Percentiles rank a stretch among this genome's conserved stretches.
Evolutionary conservation across 2,329 filamentous ascomycete genomes (phyloP).

Genomic region (Ophiosphaerella herpotricha): DNA sequence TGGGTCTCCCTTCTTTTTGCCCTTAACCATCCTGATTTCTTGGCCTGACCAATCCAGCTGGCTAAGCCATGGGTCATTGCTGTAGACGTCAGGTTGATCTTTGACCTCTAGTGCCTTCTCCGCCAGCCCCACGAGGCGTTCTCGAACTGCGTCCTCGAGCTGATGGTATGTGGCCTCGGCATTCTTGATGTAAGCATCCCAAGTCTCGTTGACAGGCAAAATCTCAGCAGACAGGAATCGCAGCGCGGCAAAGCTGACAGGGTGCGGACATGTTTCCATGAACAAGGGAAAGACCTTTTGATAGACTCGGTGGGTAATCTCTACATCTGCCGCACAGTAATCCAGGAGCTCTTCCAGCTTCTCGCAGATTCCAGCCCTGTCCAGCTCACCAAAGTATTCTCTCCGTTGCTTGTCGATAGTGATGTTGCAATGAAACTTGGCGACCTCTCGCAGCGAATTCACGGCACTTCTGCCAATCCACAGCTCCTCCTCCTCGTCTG

Average conservation of each 20-base stretch:
- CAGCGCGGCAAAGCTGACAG: constrained; percentile 93
- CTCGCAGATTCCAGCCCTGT: constrained; percentile 69
- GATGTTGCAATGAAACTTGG: constrained; percentile 91
- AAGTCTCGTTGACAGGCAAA: constrained; percentile 83
- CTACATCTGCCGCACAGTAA: constrained; percentile 94
- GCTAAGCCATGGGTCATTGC: constrained; percentile 83
- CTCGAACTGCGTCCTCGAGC: constrained; percentile 76
- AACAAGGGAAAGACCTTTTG: constrained; percentile 91
- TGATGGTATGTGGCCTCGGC: constrained; percentile 83
- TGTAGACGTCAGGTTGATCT: constrained; percentile 69
- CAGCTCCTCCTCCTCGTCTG: constrained; percentile 87
- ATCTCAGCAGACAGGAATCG: constrained; percentile 94
- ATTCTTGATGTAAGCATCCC: constrained; percentile 82
- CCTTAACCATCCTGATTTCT: constrained; percentile 87
- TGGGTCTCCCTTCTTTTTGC: constrained; percentile 82
- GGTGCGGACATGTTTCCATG: constrained; percentile 87
- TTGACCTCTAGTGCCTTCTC: constrained; percentile 79
- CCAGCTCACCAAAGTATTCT: constrained; percentile 83
- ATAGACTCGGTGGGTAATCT: constrained; percentile 91
- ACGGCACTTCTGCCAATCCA: constrained; percentile 95
- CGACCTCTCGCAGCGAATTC: constrained; percentile 93
- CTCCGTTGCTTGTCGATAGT: constrained; percentile 87
- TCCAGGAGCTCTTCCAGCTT: constrained; percentile 83
- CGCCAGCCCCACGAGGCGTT: constrained; percentile 73
- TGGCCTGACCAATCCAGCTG: constrained; percentile 97